Evolutionary conservation across 2,329 filamentous ascomycete genomes (phyloP).

Genomic region (Aureobasidium lini): DNA sequence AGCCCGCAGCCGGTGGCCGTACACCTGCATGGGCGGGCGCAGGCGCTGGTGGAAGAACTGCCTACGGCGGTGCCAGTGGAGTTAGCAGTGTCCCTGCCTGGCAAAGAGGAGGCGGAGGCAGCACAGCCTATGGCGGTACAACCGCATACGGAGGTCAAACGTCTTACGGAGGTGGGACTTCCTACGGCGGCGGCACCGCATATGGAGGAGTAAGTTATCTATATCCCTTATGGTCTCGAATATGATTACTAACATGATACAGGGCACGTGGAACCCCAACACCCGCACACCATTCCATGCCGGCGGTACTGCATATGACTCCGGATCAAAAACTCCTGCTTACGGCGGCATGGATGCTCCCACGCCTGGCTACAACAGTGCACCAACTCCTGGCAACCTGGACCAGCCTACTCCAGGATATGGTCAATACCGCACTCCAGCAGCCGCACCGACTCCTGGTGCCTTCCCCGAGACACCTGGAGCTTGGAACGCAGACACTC

Average conservation of each 20-base stretch:
- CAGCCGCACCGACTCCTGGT: constrained; percentile 51
- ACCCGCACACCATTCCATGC: constrained; percentile 57
- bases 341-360: constrained; percentile 62
- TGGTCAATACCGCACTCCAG: constrained; percentile 33
- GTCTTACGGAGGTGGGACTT: constrained; percentile 54
- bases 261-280: constrained; percentile 32
- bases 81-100: constrained; percentile 40
- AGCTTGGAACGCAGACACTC: constrained; percentile 51
- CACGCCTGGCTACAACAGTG: constrained; percentile 34
- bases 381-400: constrained; percentile 32
- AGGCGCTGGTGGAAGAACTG: constrained; percentile 34
- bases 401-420: constrained; percentile 33
- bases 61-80: constrained; percentile 38
- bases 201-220: constrained; percentile 28
- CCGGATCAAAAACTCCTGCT: constrained; percentile 20
- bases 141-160: constrained; percentile 63
- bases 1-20: constrained; percentile 32
- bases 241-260: constrained; percentile 16
- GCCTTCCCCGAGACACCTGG: constrained; percentile 46
- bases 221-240: not conserved
- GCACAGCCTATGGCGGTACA: constrained; percentile 38
- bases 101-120: constrained; percentile 29
- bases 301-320: constrained; percentile 55
- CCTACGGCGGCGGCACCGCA: constrained; percentile 44
- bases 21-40: constrained; percentile 40